phyloP scores from a whole-genome alignment of 768 basidiomycete genomes.

The Suillus tomentosus region DNA sequence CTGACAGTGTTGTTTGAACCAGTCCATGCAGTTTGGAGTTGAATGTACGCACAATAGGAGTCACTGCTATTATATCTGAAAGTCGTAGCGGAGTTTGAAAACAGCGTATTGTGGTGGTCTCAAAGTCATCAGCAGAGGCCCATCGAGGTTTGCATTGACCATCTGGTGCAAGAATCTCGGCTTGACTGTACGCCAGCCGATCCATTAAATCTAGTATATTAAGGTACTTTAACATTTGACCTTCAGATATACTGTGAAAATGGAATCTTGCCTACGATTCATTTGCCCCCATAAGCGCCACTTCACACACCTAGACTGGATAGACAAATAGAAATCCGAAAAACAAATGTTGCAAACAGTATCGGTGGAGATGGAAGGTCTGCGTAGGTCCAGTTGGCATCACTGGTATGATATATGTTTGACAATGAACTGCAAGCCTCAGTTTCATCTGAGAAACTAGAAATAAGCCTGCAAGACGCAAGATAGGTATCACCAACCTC shows the following conservation, averaged over 20 bases:
- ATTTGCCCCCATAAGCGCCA: slow-evolving; percentile 52
- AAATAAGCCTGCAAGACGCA: neutral
- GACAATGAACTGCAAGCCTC: slow-evolving; percentile 40
- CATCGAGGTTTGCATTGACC: slow-evolving; percentile 46
- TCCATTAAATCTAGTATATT: slow-evolving; percentile 34
- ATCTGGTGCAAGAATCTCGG: slow-evolving; percentile 40
- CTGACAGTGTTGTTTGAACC: neutral
- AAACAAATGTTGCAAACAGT: slow-evolving; percentile 52
- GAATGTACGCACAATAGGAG: neutral
- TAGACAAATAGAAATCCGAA: slow-evolving; percentile 50
- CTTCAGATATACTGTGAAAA: slow-evolving; percentile 3
- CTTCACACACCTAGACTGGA: slow-evolving; percentile 47
- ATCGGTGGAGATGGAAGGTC: slow-evolving; percentile 52
- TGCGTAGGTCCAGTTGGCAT: slow-evolving; percentile 38
- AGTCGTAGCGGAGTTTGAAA: neutral
- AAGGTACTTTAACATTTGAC: neutral
- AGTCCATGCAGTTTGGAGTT: neutral
- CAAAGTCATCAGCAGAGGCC: too few species aligned
- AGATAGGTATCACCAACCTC: slow-evolving; percentile 9
- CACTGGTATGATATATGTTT: slow-evolving; percentile 38
- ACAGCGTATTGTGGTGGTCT: too few species aligned
- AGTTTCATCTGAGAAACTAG: slow-evolving; percentile 27
- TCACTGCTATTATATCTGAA: too few species aligned
- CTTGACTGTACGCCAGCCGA: slow-evolving; percentile 40
- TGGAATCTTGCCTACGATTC: slow-evolving; percentile 33